phyloP scores from a whole-genome alignment of 208 protist species.

The Angomonas deanei region DNA sequence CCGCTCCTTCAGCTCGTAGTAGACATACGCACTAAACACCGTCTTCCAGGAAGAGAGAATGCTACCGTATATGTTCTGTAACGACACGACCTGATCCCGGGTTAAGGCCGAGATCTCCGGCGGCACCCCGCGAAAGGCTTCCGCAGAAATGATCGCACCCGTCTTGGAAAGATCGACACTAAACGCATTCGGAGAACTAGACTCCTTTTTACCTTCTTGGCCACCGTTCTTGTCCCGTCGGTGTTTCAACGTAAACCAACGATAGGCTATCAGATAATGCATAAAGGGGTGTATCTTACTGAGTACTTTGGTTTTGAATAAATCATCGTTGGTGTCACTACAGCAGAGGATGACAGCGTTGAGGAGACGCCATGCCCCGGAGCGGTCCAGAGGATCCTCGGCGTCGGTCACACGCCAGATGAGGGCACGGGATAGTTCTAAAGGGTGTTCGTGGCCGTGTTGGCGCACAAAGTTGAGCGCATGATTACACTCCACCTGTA shows the following conservation, averaged over 20 bases:
- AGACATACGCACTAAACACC: conserved; percentile 66
- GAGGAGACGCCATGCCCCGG: conserved; percentile 70
- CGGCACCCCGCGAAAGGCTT: conserved; percentile 11
- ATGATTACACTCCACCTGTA: conserved; percentile 46
- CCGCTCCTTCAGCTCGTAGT: conserved; percentile 44
- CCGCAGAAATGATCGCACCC: conserved; percentile 49
- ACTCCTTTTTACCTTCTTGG: not conserved
- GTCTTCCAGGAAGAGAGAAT: conserved; percentile 52
- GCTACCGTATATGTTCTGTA: conserved; percentile 29
- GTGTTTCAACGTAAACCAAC: conserved; percentile 46
- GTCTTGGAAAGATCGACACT: no score
- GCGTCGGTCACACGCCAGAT: conserved; percentile 82
- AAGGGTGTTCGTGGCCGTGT: conserved; percentile 49
- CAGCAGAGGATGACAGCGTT: conserved; percentile 62
- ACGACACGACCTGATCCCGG: conserved; percentile 14
- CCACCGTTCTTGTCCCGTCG: conserved; percentile 3
- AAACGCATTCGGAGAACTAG: no score
- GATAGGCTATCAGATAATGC: conserved; percentile 63
- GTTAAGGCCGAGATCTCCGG: conserved; percentile 13
- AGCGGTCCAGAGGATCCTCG: conserved; percentile 43
- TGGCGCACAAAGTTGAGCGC: conserved; percentile 53
- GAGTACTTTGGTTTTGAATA: conserved; percentile 49
- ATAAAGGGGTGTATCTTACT: conserved; percentile 66
- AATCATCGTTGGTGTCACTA: conserved; percentile 33
- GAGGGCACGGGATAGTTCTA: conserved; percentile 69